Base-by-base conservation (phyloP, 441 rosid species). In the Lepidium campestre region DNA sequence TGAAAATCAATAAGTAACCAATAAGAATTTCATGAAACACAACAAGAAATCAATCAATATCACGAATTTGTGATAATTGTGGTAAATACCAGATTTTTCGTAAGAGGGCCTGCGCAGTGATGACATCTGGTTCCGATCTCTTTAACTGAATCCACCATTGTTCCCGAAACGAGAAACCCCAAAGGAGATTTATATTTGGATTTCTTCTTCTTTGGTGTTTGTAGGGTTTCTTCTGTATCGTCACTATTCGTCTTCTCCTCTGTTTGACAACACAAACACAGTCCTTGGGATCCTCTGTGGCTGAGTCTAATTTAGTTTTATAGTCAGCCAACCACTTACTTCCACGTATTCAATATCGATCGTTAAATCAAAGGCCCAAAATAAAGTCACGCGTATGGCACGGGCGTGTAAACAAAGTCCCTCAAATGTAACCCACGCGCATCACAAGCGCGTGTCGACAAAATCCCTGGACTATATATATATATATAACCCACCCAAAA, bases 41-140 rank as follows among this genome's bases (percentile, higher is more conserved):
- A 37, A 17, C 7, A 10, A 19, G 42, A 57, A 13, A 10, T 57
- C 32, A 57, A 42, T 42, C 64, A 15, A 6, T 36, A 41, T 25
- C 15, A 10, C 0, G 48, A 23, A 42, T 23, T 10, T 13, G 36
- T 58, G 22, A 39, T 23, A 22, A 39, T 29, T 60, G 10, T 17
- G 12, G 50, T 20, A 25, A 19, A 32, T 75, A 90, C 97, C 94
- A 81, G 79, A 68, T 83, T 81, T 78, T 81, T 84, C 18, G 91
- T 80, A 39, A 90, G 96, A 75, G 98, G 97, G 27, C 94, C 98
- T 7, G 97, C 98, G 57, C 98, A 93, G 68, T 93, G 97, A 79
- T 84, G 87, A 64, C 97, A 88, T 70, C 87, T 76, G 47, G 74
- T 17, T 29, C 52, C 69, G 54, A 31, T 58, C 29, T 45, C 67